Evolutionary conservation across 2,329 filamentous ascomycete species (phyloP), one percentile per base, ranked within the genome.

Genomic region (Fusarium kyushuense): DNA sequence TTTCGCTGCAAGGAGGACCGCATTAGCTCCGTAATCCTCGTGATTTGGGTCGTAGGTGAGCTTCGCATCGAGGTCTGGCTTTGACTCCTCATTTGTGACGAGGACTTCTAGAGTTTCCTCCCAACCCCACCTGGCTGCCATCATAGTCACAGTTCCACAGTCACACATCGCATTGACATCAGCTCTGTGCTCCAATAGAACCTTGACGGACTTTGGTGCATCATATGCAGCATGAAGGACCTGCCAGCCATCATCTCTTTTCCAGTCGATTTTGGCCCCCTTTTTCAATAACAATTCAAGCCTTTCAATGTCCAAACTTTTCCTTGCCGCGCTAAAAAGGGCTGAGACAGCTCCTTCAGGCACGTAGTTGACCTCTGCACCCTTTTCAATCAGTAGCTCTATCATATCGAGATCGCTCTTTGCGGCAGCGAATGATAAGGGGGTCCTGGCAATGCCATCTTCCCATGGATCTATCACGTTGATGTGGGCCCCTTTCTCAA

Each of bases 331-430:
- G 9, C 30, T 32, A 6, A 13, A 32, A 13, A 32, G 13, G 4
- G 30, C 30, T 32, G 30, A 4, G 13, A 14, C 13, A 14, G 12
- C 13, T 13, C 30, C 30, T 14, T 14, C 13, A 16, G 30, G 30
- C 16, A 6, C 13, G 13, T 32, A 32, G 7, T 32, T 16, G 6
- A 32, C 13, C 5, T 32, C 30, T 16, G 30, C 30, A 1, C 30
- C 30, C 7, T 1, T 32, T 1, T 32, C 30, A 16, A 32, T 5
- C 30, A 32, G 30, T 2, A 32, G 14, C 6, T 32, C 30, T 3
- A 32, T 32, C 30, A 7, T 32, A 6, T 32, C 6, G 1, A 32
- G 1, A 2, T 14, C 1, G 30, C 30, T 16, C 0, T 32, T 1
- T 6, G 13, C 5, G 1, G 30, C 14, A 1, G 30, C 30, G 2